Base-by-base conservation (phyloP, 2,329 filamentous ascomycete species). In the Colletotrichum destructivum region DNA sequence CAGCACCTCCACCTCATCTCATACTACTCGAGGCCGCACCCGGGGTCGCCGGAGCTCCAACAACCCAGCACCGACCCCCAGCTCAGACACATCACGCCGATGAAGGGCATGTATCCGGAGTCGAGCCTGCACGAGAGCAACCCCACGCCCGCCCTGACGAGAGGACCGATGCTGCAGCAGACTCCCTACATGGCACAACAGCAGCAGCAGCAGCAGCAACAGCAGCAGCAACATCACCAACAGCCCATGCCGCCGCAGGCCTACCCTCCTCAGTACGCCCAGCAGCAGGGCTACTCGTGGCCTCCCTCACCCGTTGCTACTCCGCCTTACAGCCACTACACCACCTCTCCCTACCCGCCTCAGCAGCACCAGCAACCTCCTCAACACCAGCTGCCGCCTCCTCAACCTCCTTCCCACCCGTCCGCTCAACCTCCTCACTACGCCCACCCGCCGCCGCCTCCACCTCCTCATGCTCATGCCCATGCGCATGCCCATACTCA, bases 1-100 rank as follows among this genome's bases (percentile, higher is more conserved):
- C 95, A 98, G 78, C 96, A 98, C 80, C 90, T 99, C 2, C 96
- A 99, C 84, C 89, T 99, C 62, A 99, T 99, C 84, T 98, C 96
- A 77, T 99, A 99, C 84, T 98, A 95, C 82, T 93, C 95, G 4
- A 90, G 95, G 67, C 93, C 94, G 38, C 91, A 94, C 70, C 90
- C 93, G 4, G 90, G 90, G 44, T 88, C 91, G 38, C 88, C 91
- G 70, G 93, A 93, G 62, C 87, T 98, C 40, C 89, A 91, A 75
- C 93, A 96, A 78, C 96, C 96, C 0, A 93, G 93, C 57, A 92
- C 89, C 42, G 96, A 99, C 79, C 91, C 94, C 6, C 84, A 88
- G 26, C 87, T 99, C 63, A 91, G 95, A 76, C 90, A 93, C 78
- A 96, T 99, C 74, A 87, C 94, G 2, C 96, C 96, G 0, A 89